Base-by-base conservation (phyloP, 192 early-diverging fungal genomes). In the Gigaspora rosea region DNA sequence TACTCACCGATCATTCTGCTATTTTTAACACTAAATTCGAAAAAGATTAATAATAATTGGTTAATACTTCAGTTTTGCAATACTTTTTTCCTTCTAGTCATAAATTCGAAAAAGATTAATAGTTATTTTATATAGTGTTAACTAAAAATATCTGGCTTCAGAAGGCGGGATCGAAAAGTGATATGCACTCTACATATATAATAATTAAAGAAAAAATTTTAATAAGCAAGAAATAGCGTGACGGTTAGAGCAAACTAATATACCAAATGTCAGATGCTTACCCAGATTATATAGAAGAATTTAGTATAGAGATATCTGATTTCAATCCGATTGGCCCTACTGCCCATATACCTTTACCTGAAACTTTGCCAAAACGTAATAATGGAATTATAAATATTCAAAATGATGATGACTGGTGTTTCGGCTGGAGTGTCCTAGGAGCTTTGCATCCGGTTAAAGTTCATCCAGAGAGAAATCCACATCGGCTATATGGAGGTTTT, bases 381-480 rank as follows among this genome's bases (percentile, higher is more conserved):
- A 68, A 68, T 16, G 15, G 66, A n/a, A 36, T 68, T 49, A 68
- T 68, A 16, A 68, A 68, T 68, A 68, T 68, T 12, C 69, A 71
- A 54, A 71, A 71, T 71, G 11, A 71, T 56, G 22, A 54, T 71
- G 32, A 71, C n/a, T 71, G 69, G 69, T 71, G 69, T 54, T 71
- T 71, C 20, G 20, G 50, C 0, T 71, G 68, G 49, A 20, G 49
- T 52, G 68, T 71, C 4, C 13, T 71, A 52, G 32, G 68, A 50
- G 68, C 68, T 18, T 71, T 71, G 20, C 68, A 71, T 52, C 22
- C 48, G 2, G 68, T 71, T 35, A 71, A 71, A 71, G 20, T 71
- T 10, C 68, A 71, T 35, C 68, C 49, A 50, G 68, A 71, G 27
- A 71, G 68, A 71, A 71, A 71, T 51, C 68, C 49, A 15, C 68